Conservation (phyloP, 345 rosid species). For the Eucalyptus tenuipes region DNA sequence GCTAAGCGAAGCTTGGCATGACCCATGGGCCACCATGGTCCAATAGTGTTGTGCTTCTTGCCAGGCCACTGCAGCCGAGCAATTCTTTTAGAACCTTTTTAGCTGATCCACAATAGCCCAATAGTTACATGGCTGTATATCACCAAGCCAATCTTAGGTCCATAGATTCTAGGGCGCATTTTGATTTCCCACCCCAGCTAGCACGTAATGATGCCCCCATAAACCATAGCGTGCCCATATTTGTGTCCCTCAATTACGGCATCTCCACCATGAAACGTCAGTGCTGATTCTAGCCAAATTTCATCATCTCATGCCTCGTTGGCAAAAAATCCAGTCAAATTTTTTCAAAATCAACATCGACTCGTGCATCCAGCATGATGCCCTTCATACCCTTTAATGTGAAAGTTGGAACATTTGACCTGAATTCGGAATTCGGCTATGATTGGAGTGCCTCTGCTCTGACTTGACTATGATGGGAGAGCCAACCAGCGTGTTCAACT, state of each 20-base stretch:
- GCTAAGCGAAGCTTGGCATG: background rate
- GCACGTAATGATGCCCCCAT: background rate
- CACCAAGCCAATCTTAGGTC: background rate
- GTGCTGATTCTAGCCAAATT: background rate
- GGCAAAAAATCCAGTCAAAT: background rate
- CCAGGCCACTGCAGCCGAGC: background rate
- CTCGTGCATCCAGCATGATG: background rate
- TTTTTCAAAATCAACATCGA: background rate
- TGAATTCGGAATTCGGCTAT: background rate
- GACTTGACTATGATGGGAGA: background rate
- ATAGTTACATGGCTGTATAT: too few species aligned
- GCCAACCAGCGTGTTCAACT: background rate
- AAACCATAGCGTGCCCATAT: background rate
- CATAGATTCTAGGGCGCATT: accelerated
- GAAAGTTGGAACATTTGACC: background rate
- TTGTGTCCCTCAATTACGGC: background rate
- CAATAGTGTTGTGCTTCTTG: background rate
- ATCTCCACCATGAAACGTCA: accelerated
- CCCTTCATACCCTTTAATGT: background rate
- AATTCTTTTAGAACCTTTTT: background rate
- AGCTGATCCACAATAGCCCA: background rate
- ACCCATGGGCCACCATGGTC: background rate
- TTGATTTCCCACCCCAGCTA: background rate
- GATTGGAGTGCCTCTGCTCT: background rate
- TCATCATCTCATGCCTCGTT: background rate